Conservation (phyloP, 345 rosid species). For the Populus deltoides region DNA sequence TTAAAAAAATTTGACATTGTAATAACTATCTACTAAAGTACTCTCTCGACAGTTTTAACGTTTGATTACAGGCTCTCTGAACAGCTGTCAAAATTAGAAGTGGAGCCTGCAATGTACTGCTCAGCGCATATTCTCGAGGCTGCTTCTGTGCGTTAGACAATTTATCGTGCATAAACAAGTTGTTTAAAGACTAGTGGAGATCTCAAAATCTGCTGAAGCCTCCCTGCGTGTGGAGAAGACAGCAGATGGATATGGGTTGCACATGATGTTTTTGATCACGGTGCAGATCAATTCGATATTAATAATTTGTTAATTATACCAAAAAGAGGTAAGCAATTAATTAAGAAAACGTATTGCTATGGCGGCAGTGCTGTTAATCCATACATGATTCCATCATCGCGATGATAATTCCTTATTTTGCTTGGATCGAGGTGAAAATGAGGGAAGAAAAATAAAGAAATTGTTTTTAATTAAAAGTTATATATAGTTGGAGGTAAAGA, state of each 20-base stretch:
- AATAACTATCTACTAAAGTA: neutral
- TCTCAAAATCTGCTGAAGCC: slow-evolving; percentile 4
- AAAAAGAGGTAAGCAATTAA: neutral
- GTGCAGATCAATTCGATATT: neutral
- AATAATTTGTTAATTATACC: neutral
- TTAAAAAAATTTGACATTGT: no score
- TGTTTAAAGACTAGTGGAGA: neutral
- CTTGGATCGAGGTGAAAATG: no score
- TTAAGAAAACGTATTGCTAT: no score
- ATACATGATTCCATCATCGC: no score
- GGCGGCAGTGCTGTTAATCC: no score
- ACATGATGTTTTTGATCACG: slow-evolving; percentile 7
- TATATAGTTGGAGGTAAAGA: no score
- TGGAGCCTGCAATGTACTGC: neutral
- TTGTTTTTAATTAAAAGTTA: no score
- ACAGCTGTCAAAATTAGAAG: neutral
- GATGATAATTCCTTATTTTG: neutral
- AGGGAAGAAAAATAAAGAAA: no score
- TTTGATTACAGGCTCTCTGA: neutral
- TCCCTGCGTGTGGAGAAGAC: neutral
- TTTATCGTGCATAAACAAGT: neutral
- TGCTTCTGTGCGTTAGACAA: slow-evolving; percentile 13
- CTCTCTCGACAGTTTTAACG: neutral
- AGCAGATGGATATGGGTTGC: neutral
- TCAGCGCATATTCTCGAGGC: slow-evolving; percentile 7